phyloP scores from a whole-genome alignment of 2,329 filamentous ascomycete genomes.

The Hypoxylon sp. region DNA sequence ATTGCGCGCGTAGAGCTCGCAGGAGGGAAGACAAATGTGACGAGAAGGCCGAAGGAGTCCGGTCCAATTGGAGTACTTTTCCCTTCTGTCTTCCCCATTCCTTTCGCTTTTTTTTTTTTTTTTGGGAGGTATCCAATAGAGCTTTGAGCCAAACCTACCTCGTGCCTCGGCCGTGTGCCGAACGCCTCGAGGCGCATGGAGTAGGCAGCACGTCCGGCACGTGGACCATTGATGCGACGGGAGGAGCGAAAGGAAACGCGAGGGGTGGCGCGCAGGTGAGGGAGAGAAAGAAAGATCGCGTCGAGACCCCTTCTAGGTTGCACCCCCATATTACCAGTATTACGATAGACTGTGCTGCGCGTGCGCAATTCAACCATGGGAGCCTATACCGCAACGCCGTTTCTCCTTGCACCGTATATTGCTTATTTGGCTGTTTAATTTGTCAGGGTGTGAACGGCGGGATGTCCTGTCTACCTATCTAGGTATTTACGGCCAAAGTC shows the following conservation, averaged over 20 bases:
- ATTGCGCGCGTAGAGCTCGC: slow-evolving; percentile 7
- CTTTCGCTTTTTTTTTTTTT: not conserved
- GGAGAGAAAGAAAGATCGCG: slow-evolving; percentile 28
- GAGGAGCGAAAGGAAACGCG: slow-evolving; percentile 15
- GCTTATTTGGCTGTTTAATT: slow-evolving; percentile 8
- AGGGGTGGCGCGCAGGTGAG: slow-evolving; percentile 20
- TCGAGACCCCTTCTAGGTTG: slow-evolving; percentile 27
- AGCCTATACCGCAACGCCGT: not conserved
- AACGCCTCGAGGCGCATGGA: slow-evolving; percentile 20
- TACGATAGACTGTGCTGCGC: slow-evolving; percentile 27
- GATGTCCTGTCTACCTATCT: not conserved
- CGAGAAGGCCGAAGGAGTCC: slow-evolving; percentile 18
- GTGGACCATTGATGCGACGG: slow-evolving; percentile 32
- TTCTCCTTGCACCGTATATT: slow-evolving; percentile 7
- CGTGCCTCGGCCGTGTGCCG: slow-evolving; percentile 29
- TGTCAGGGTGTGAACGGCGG: not conserved
- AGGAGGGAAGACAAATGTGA: slow-evolving; percentile 34
- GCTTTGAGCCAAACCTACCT: slow-evolving; percentile 7
- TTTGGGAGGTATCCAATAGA: slow-evolving; percentile 26
- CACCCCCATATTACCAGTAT: slow-evolving; percentile 34
- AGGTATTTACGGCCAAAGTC: not conserved
- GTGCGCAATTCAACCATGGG: slow-evolving; percentile 22
- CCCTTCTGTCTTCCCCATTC: not conserved
- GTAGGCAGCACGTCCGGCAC: slow-evolving; percentile 14
- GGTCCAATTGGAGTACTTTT: slow-evolving; percentile 15